Evolutionary conservation across 116 monocot genomes (phyloP).

Genomic region (Papilionanthe hybrid): DNA sequence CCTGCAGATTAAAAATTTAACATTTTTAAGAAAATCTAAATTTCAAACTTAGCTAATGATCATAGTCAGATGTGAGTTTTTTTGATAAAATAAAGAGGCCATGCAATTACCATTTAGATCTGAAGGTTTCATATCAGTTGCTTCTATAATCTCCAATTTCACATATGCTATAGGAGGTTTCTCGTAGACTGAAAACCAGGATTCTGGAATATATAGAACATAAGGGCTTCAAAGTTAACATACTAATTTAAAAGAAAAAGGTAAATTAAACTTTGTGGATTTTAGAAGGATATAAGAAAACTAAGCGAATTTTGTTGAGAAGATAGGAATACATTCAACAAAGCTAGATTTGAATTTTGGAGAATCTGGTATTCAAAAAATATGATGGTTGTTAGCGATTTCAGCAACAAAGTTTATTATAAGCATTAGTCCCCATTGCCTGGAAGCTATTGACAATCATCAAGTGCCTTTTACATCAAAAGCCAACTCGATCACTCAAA

Average conservation of each 20-base stretch:
- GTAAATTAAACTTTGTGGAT: no score
- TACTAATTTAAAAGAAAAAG: background rate
- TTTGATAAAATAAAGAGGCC: background rate
- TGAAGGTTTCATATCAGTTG: conserved; percentile 80
- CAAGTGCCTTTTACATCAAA: no score
- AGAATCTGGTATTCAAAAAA: no score
- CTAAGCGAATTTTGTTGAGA: no score
- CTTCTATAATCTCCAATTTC: conserved; percentile 81
- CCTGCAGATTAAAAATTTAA: conserved; percentile 35
- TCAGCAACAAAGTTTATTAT: no score
- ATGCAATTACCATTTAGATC: conserved; percentile 69
- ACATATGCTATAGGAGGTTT: conserved; percentile 60
- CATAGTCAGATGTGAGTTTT: background rate
- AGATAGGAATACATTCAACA: no score
- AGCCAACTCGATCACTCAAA: no score
- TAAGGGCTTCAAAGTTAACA: background rate
- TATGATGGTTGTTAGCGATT: no score
- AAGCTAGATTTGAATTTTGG: no score
- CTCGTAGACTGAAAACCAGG: conserved; percentile 81
- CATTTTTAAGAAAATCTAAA: background rate
- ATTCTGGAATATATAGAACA: conserved; percentile 31
- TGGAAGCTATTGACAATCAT: no score
- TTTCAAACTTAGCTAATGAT: background rate
- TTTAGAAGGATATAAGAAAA: no score
- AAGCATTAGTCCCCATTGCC: no score